Conservation (phyloP, 352 stramenopile genomes). For the Pythium monospermum region DNA sequence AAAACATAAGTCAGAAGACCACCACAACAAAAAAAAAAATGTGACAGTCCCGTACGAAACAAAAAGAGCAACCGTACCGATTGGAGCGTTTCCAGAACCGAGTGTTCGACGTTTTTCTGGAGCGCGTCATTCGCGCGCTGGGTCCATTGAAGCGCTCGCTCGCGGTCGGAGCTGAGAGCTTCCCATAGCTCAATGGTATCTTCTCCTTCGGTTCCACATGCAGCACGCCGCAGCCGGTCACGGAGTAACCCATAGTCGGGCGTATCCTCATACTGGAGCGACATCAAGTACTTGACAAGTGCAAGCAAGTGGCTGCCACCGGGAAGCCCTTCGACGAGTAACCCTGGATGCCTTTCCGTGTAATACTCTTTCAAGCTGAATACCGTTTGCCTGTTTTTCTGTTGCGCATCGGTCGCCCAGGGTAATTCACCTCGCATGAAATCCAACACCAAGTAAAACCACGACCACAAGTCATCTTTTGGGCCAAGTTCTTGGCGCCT, state of each 20-base stretch:
- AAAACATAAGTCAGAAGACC: not conserved
- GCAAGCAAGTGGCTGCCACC: conserved; percentile 62
- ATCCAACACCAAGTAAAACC: conserved; percentile 87
- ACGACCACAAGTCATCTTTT: conserved; percentile 87
- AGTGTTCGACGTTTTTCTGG: conserved; percentile 25
- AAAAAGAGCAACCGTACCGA: conserved; percentile 23
- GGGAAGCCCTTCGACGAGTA: conserved; percentile 69
- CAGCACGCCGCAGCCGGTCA: conserved; percentile 31
- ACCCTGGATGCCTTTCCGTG: conserved; percentile 58
- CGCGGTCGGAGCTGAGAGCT: conserved; percentile 33
- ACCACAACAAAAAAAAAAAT: not conserved
- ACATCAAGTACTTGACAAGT: conserved; percentile 75
- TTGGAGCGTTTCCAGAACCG: conserved; percentile 45
- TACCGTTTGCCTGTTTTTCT: conserved; percentile 81
- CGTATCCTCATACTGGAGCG: conserved; percentile 66
- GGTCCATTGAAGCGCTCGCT: conserved; percentile 54
- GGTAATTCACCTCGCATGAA: conserved; percentile 83
- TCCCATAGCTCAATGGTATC: conserved; percentile 44
- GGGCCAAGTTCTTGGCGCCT: conserved; percentile 70
- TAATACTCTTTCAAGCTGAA: conserved; percentile 81
- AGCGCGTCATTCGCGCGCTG: conserved; percentile 43
- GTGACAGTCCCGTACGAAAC: not conserved
- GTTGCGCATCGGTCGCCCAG: conserved; percentile 75
- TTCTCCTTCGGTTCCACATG: conserved; percentile 29
- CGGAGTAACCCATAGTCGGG: conserved; percentile 61